Percentiles rank a stretch among this genome's conserved stretches.
phyloP scores from a whole-genome alignment of 202 grass and related monocot genomes.

The Panicum virgatum region DNA sequence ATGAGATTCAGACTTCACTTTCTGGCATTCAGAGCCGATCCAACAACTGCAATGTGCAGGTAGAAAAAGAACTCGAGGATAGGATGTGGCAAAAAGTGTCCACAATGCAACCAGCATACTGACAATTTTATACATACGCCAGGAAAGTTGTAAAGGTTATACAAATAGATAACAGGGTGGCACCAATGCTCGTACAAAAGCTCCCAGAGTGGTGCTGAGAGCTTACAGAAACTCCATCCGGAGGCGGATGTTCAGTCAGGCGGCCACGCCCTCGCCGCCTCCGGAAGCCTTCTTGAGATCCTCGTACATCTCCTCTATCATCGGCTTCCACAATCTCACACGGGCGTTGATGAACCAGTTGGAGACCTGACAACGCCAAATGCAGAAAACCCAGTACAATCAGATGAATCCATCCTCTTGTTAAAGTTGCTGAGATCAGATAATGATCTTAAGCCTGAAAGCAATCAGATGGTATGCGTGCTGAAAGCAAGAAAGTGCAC shows the following conservation, averaged over 20 bases:
- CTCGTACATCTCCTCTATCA: constrained; percentile 85
- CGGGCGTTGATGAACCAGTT: constrained; percentile 87
- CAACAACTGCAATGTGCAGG: neutral
- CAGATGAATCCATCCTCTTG: neutral
- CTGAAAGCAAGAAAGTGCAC: constrained; percentile 31
- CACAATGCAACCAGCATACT: neutral
- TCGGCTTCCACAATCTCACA: constrained; percentile 73
- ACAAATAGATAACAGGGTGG: neutral
- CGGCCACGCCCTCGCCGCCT: neutral
- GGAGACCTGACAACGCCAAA: constrained; percentile 53
- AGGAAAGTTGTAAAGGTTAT: neutral
- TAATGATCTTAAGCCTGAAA: neutral
- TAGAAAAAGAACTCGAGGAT: neutral
- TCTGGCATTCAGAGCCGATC: neutral
- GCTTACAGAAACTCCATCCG: neutral
- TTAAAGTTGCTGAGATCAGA: neutral
- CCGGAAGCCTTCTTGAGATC: constrained; percentile 62
- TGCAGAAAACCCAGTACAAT: neutral
- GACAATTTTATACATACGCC: constrained; percentile 1
- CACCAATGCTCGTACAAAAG: constrained; percentile 19
- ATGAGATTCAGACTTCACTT: neutral
- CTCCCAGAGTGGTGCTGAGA: neutral
- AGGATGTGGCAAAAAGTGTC: neutral
- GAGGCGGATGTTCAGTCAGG: constrained; percentile 10
- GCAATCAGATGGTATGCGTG: neutral